Base-by-base conservation (phyloP, 2,329 filamentous ascomycete species). In the Talaromyces sp. region DNA sequence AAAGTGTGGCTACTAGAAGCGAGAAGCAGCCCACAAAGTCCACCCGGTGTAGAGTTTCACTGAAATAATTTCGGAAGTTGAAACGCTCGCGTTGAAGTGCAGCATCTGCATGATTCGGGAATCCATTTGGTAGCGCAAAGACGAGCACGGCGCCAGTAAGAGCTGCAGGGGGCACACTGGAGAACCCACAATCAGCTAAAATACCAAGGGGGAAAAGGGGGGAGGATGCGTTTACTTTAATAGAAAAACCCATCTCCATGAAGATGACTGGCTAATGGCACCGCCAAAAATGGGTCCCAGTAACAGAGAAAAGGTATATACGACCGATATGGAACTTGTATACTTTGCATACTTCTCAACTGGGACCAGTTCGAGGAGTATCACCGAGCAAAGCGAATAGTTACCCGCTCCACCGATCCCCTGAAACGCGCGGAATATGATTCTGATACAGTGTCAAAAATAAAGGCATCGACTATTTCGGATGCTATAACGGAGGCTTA, bases 341-440 rank as follows among this genome's bases (percentile, higher is more conserved):
- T 56, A 61, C 46, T 56, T 50, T 11, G 61, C 64, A 44, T 58
- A 64, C 16, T 64, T 58, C 44, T 61, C 61, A 9, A 57, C 25
- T 1, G 66, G 63, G 14, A 66, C 56, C 44, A 67, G 56, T 14
- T 66, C 61, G 5, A 59, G 18, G 6, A 64, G 39, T 37, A 67
- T 65, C 4, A 59, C 57, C 6, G 60, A 61, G 44, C 44, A 62
- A 16, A 67, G 55, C 8, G 64, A 58, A 33, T 65, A 67, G 50
- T 61, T 63, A 0, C 66, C 66, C 7, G 63, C 68, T 3, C 69
- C 72, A 7, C 73, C 73, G 31, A 75, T 69, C 33, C 73, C 73
- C n/a, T 39, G 37, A 8, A 39, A 39, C n/a, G 37, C 37, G 6
- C 37, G 37, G 37, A 39, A 39, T 39, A 66, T 46, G 55, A 67